Percentiles rank a stretch among this genome's conserved stretches.
Conservation (phyloP, 2,329 filamentous ascomycete species). For the Cladophialophora bantiana region DNA sequence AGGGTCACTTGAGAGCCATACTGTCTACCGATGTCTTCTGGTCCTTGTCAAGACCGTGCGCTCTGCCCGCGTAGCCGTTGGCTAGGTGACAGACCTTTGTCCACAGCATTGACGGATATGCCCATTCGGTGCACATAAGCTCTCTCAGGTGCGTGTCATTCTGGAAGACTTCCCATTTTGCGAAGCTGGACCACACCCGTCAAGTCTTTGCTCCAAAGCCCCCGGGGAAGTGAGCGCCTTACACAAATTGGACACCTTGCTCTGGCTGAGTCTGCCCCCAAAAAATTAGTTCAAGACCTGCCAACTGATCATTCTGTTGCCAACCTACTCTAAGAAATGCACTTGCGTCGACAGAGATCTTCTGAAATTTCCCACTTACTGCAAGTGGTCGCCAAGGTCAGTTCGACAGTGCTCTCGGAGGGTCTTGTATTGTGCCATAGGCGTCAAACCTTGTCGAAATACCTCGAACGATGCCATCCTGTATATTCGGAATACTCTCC, state of each 20-base stretch:
- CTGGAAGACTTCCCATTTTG: conserved; percentile 16
- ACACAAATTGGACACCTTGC: conserved; percentile 30
- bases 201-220: neutral
- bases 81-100: conserved; percentile 20
- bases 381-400: neutral
- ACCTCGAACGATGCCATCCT: conserved; percentile 6
- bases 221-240: neutral
- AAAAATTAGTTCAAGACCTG: neutral
- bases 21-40: conserved; percentile 22
- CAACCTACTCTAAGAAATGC: conserved; percentile 18
- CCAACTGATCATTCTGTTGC: neutral
- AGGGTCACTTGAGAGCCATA: conserved; percentile 3
- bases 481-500: neutral
- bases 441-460: conserved; percentile 18
- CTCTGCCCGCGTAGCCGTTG: conserved; percentile 29
- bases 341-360: conserved; percentile 1
- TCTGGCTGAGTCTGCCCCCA: conserved; percentile 16
- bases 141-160: neutral
- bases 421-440: neutral
- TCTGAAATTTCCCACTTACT: conserved; percentile 15
- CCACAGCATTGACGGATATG: conserved; percentile 31
- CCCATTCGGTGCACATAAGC: conserved; percentile 20
- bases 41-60: conserved; percentile 11
- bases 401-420: neutral
- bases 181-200: conserved; percentile 22